phyloP scores from a whole-genome alignment of 2,329 filamentous ascomycete species.

The Helotiales sp. region DNA sequence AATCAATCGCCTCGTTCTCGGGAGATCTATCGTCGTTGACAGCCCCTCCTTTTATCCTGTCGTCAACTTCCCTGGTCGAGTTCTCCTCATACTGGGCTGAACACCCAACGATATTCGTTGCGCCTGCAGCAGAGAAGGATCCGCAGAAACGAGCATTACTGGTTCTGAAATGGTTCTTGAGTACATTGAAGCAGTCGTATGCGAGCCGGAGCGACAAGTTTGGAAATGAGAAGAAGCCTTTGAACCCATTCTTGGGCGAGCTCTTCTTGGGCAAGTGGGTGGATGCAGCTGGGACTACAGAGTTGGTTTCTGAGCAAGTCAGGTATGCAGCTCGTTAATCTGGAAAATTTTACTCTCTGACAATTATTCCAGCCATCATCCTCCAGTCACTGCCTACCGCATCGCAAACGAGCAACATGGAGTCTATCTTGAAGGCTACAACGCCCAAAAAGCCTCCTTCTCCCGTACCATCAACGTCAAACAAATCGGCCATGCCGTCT shows the following conservation, averaged over 20 bases:
- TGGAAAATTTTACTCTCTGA: constrained; percentile 1
- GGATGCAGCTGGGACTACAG: constrained; percentile 77
- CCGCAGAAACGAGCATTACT: constrained; percentile 79
- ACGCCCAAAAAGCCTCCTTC: constrained; percentile 95
- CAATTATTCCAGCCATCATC: constrained; percentile 67
- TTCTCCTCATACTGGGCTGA: constrained; percentile 84
- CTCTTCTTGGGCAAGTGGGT: constrained; percentile 91
- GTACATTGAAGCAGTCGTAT: constrained; percentile 86
- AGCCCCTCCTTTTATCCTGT: constrained; percentile 80
- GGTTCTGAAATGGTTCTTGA: constrained; percentile 96
- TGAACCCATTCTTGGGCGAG: constrained; percentile 96
- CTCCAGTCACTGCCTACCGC: constrained; percentile 90
- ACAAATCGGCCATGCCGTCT: constrained; percentile 85
- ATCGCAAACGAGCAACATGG: constrained; percentile 86
- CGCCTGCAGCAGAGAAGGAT: constrained; percentile 77
- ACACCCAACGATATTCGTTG: constrained; percentile 75
- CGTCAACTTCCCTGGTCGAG: constrained; percentile 74
- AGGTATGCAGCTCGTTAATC: constrained; percentile 46
- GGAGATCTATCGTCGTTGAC: constrained; percentile 80
- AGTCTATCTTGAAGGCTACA: constrained; percentile 81
- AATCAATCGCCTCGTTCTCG: constrained; percentile 78
- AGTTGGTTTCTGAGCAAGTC: constrained; percentile 92
- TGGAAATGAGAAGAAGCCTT: constrained; percentile 94
- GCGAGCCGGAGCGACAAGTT: constrained; percentile 72
- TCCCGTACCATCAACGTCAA: constrained; percentile 92